A percentile compares a stretch with the other conserved stretches of the same genome.
phyloP scores from a whole-genome alignment of 768 basidiomycete species.

The Lentinula boryana region DNA sequence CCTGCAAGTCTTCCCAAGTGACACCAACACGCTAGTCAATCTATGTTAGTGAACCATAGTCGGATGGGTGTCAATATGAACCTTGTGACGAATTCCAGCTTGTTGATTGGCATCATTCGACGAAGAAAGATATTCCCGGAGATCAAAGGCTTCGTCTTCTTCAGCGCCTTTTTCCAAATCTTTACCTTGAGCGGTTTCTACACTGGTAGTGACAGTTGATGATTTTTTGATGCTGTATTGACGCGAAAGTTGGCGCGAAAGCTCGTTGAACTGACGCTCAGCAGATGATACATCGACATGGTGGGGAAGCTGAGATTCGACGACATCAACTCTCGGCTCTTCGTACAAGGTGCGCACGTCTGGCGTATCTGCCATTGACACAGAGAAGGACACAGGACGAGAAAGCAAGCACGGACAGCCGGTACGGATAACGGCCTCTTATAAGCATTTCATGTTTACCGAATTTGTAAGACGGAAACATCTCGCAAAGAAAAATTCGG shows the following conservation, averaged over 20 bases:
- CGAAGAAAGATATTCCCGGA: conserved; percentile 61
- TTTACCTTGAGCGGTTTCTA: conserved; percentile 31
- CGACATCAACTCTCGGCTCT: conserved; percentile 9
- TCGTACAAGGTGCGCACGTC: conserved; percentile 25
- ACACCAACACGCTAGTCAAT: conserved; percentile 56
- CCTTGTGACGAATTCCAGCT: conserved; percentile 67
- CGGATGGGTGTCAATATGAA: conserved; percentile 10
- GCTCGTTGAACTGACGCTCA: conserved; percentile 49
- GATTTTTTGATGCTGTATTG: conserved; percentile 15
- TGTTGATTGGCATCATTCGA: conserved; percentile 60
- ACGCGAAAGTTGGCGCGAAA: conserved; percentile 37
- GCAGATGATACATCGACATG: conserved; percentile 48
- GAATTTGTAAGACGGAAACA: neutral
- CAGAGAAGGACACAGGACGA: neutral
- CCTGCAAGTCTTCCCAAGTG: conserved; percentile 65
- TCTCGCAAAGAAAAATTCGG: neutral
- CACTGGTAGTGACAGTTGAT: conserved; percentile 14
- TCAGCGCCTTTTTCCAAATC: conserved; percentile 35
- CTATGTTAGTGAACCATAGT: neutral
- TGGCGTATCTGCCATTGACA: conserved; percentile 24
- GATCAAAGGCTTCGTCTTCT: conserved; percentile 42
- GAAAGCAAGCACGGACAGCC: neutral
- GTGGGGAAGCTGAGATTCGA: neutral
- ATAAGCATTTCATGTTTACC: neutral
- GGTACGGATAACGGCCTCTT: neutral